These are phyloP conservation scores for Apiospora malaysiana DNA, from an alignment of 2,329 filamentous ascomycete species.

Conservation along the genomic window DNA sequence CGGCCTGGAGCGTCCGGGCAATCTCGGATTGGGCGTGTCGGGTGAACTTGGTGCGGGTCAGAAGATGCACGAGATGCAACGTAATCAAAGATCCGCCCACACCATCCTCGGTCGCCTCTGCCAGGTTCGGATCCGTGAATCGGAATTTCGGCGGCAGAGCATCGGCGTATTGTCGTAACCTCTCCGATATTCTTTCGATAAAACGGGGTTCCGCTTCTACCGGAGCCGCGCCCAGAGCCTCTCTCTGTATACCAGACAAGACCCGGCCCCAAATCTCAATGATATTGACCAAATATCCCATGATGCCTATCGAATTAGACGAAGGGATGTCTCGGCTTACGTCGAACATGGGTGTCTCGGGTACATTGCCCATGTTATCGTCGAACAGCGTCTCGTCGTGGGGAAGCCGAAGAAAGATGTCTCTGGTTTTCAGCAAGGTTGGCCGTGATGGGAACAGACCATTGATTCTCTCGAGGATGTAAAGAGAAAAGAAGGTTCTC, in stretches of 20 bases:
- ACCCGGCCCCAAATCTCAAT: slow-evolving; percentile 64
- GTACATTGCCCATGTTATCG: slow-evolving; percentile 53
- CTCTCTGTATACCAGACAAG: slow-evolving; percentile 13
- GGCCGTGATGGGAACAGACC: slow-evolving; percentile 60
- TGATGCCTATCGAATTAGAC: slow-evolving; percentile 50
- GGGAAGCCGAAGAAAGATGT: slow-evolving; percentile 72
- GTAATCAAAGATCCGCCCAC: slow-evolving; percentile 22
- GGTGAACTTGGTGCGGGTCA: slow-evolving; percentile 23
- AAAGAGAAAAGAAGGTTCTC: slow-evolving; percentile 75
- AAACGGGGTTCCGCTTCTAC: slow-evolving; percentile 21
- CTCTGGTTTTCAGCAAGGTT: slow-evolving; percentile 65
- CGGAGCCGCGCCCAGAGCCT: slow-evolving; percentile 20
- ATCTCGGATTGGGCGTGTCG: slow-evolving; percentile 22
- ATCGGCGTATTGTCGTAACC: slow-evolving; percentile 24
- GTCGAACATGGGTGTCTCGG: slow-evolving; percentile 66
- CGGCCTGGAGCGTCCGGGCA: slow-evolving; percentile 12
- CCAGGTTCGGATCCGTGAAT: slow-evolving; percentile 20
- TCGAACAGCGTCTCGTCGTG: slow-evolving; percentile 67
- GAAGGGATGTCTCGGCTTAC: slow-evolving; percentile 41
- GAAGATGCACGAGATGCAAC: slow-evolving; percentile 19
- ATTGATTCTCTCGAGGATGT: slow-evolving; percentile 71
- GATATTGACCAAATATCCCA: slow-evolving; percentile 67
- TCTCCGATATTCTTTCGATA: slow-evolving; percentile 22
- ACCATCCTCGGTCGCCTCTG: slow-evolving; percentile 19
- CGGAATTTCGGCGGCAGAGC: slow-evolving; percentile 21